A percentile compares a stretch with the other conserved stretches of the same genome.
phyloP scores from a whole-genome alignment of 2,329 filamentous ascomycete genomes.

The Metarhizium guizhouense region DNA sequence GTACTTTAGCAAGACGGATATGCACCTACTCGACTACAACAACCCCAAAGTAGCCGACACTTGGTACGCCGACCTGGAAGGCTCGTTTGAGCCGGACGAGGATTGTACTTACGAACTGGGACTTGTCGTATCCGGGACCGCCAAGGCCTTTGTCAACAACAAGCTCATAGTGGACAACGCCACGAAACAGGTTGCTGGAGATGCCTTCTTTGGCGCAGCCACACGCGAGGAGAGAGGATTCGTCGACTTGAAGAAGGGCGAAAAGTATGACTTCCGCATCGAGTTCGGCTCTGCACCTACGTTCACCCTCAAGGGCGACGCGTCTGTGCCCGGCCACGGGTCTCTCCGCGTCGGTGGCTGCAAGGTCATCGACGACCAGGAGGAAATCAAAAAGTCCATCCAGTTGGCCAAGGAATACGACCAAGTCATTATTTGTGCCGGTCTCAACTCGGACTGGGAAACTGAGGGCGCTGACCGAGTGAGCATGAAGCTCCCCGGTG shows the following conservation, averaged over 20 bases:
- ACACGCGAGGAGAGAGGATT: constrained; percentile 55
- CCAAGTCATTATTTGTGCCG: constrained; percentile 69
- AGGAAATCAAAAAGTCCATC: constrained; percentile 58
- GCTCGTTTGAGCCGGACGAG: constrained; percentile 49
- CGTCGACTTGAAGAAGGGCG: constrained; percentile 47
- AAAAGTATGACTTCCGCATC: constrained; percentile 49
- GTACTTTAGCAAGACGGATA: constrained; percentile 38
- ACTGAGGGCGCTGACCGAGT: constrained; percentile 71
- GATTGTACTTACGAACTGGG: constrained; percentile 55
- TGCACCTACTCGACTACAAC: constrained; percentile 40
- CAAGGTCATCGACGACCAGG: constrained; percentile 46
- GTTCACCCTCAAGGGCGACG: constrained; percentile 42
- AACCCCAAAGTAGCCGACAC: constrained; percentile 44
- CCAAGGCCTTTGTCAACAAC: constrained; percentile 55
- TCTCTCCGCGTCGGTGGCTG: constrained; percentile 54
- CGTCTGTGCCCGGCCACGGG: constrained; percentile 46
- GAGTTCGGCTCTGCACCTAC: constrained; percentile 52
- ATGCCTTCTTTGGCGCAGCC: constrained; percentile 56
- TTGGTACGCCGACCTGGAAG: constrained; percentile 55
- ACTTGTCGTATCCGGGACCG: constrained; percentile 56
- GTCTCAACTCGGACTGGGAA: constrained; percentile 75
- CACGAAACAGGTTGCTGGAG: constrained; percentile 52
- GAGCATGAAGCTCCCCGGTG: constrained; percentile 67
- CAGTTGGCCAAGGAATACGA: constrained; percentile 60
- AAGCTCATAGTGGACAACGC: constrained; percentile 57